Conservation (phyloP, 179 eudicot species). For the Drosera spatulata region DNA sequence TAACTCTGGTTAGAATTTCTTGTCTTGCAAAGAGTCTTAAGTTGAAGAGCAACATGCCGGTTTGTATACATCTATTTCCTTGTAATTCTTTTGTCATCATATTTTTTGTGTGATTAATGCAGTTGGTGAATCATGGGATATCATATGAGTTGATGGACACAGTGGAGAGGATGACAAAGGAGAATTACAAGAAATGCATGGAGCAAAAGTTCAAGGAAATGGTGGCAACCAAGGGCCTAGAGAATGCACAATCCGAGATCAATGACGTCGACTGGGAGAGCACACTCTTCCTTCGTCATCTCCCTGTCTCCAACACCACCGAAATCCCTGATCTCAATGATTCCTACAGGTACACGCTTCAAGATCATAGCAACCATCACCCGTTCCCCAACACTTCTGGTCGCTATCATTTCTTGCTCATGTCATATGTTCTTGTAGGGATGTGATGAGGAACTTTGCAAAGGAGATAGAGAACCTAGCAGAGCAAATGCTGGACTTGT, state of each 20-base stretch:
- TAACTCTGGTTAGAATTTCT: neutral
- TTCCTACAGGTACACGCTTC: slow-evolving; percentile 18
- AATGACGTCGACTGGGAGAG: too few relatives aligned
- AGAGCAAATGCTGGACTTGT: slow-evolving; percentile 16
- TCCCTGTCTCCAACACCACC: slow-evolving; percentile 38
- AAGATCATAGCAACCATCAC: too few relatives aligned
- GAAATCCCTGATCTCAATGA: slow-evolving; percentile 30
- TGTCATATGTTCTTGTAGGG: slow-evolving; percentile 1
- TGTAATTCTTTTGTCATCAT: too few relatives aligned
- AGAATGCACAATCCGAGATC: slow-evolving; percentile 6
- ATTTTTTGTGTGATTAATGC: neutral
- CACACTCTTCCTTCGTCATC: slow-evolving; percentile 13
- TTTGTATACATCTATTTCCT: neutral
- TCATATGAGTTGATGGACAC: slow-evolving; percentile 52
- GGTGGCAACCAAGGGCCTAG: slow-evolving; percentile 35
- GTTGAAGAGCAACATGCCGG: neutral
- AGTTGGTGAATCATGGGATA: slow-evolving; percentile 74
- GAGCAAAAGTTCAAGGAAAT: slow-evolving; percentile 52
- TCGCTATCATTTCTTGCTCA: too few relatives aligned
- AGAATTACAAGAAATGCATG: too few relatives aligned
- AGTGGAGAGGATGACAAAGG: slow-evolving; percentile 31
- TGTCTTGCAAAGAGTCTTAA: neutral
- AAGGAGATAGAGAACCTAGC: slow-evolving; percentile 20
- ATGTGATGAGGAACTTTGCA: slow-evolving; percentile 26
- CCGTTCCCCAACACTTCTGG: too few relatives aligned